Conservation (phyloP, 2,329 filamentous ascomycete species). For the Aureobasidium sp. region DNA sequence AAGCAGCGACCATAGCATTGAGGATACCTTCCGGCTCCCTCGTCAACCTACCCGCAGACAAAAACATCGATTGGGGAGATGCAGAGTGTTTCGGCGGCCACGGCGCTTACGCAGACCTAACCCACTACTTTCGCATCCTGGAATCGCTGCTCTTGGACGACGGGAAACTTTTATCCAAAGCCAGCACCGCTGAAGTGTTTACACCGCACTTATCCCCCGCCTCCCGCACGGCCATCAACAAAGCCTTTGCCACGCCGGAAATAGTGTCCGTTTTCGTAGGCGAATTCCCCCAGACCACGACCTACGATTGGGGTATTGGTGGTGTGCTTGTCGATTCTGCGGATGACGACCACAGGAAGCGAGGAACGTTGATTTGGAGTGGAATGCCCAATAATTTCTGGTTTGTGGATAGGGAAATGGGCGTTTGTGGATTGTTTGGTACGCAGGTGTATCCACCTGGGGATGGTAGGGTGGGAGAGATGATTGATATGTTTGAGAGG, state of each 20-base stretch:
- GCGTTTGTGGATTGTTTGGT: slow-evolving; percentile 34
- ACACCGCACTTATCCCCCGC: slow-evolving; percentile 34
- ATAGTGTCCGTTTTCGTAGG: slow-evolving; percentile 27
- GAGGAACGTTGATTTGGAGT: slow-evolving; percentile 36
- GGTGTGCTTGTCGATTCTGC: slow-evolving; percentile 34
- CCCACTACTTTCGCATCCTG: slow-evolving; percentile 38
- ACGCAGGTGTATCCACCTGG: slow-evolving; percentile 37
- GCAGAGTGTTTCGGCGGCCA: slow-evolving; percentile 28
- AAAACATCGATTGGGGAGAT: slow-evolving; percentile 19
- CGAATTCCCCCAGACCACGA: slow-evolving; percentile 22
- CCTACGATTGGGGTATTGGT: slow-evolving; percentile 33
- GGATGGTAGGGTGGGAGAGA: slow-evolving; percentile 28
- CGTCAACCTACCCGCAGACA: slow-evolving; percentile 12
- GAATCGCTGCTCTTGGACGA: slow-evolving; percentile 42
- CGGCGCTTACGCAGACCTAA: slow-evolving; percentile 24
- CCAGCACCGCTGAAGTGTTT: slow-evolving; percentile 39
- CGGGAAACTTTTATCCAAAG: slow-evolving; percentile 36
- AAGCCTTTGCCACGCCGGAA: slow-evolving; percentile 23
- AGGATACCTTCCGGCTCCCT: slow-evolving; percentile 18
- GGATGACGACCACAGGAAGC: slow-evolving; percentile 30
- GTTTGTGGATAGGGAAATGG: slow-evolving; percentile 30
- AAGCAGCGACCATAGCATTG: slow-evolving; percentile 18
- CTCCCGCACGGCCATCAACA: slow-evolving; percentile 20
- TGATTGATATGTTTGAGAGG: slow-evolving; percentile 31
- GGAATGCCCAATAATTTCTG: slow-evolving; percentile 41